Base-by-base conservation (phyloP, 2,329 filamentous ascomycete genomes). In the Chaetoscypha palmicola region DNA sequence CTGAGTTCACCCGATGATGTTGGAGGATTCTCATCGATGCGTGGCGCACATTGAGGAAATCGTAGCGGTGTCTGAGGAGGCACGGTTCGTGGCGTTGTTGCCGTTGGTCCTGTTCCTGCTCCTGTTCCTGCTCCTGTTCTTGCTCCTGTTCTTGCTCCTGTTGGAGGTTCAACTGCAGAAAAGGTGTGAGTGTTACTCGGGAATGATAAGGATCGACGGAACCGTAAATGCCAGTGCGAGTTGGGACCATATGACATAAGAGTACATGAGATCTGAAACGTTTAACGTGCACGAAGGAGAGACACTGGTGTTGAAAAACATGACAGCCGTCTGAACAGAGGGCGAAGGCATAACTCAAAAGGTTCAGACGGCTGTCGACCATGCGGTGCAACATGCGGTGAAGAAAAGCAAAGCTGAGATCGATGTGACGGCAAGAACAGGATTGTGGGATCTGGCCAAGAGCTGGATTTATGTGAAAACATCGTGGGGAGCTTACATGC, bases 11-110 rank as follows among this genome's bases (percentile, higher is more conserved):
- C 24, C 41, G 36, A 28, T 12, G 24, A 28, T 34, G 44, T 37
- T 20, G 44, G 32, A 51, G 51, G 38, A 58, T 61, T 26, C 54
- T 72, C 69, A 16, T 72, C 70, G 16, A 62, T 58, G 34, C 55
- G 58, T 39, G 57, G 57, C 14, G 56, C 33, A 43, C 53, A 56
- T 45, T 50, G 38, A 28, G 54, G 54, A 37, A 55, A 58, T 20
- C 43, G 51, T 49, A 58, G 50, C 22, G 54, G 55, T 36, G 59
- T 57, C 39, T 56, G 53, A 23, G 51, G 50, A 16, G 53, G 53
- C 30, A 56, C 42, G 20, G 47, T 50, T 45, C 50, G 55, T 39
- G 53, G 50, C 24, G 48, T 47, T 35, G 46, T 45, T 46, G 53
- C 52, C 39, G 52, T 49, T 23, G 47, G 45, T 35, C 45, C 43